Evolutionary conservation across 352 stramenopile species (phyloP), one percentile per base, ranked within the genome.

Genomic region (Aphanomyces invadans): DNA sequence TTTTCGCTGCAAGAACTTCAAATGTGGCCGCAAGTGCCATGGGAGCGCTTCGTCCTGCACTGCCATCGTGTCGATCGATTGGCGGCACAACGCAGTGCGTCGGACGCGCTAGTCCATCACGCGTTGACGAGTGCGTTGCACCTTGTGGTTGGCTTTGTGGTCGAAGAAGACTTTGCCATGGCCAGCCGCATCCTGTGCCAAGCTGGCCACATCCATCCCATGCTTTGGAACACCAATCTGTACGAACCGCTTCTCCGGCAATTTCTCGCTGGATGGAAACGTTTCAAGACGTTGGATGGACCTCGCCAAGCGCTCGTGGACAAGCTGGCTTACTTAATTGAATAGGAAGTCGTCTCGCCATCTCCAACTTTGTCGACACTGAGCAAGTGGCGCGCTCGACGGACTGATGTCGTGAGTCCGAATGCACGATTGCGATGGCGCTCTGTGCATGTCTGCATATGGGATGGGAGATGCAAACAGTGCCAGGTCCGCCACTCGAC

Each of bases 311-410:
- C 19, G 36, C 29, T 57, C 25, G 25, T 39, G 25, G 49, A 57
- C 11, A 57, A 57, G 36, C 15, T 57, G 21, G 49, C 21, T 4
- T 57, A 52, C 19, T 52, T 57, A n/a, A 7, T 59, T 51, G 31
- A 28, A 33, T 42, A 42, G n/a, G n/a, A n/a, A n/a, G n/a, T n/a
- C n/a, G n/a, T n/a, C n/a, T n/a, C n/a, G n/a, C n/a, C n/a, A n/a
- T n/a, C n/a, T n/a, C n/a, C n/a, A n/a, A n/a, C n/a, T n/a, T n/a
- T n/a, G n/a, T n/a, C n/a, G n/a, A n/a, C n/a, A n/a, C n/a, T n/a
- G n/a, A n/a, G n/a, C n/a, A n/a, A n/a, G n/a, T n/a, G n/a, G n/a
- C n/a, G n/a, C n/a, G n/a, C n/a, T n/a, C n/a, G n/a, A n/a, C n/a
- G n/a, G n/a, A n/a, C n/a, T n/a, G n/a, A n/a, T n/a, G n/a, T n/a